Conservation (phyloP, 2,329 filamentous ascomycete species). For the Pseudopyrenochaeta lycopersici region DNA sequence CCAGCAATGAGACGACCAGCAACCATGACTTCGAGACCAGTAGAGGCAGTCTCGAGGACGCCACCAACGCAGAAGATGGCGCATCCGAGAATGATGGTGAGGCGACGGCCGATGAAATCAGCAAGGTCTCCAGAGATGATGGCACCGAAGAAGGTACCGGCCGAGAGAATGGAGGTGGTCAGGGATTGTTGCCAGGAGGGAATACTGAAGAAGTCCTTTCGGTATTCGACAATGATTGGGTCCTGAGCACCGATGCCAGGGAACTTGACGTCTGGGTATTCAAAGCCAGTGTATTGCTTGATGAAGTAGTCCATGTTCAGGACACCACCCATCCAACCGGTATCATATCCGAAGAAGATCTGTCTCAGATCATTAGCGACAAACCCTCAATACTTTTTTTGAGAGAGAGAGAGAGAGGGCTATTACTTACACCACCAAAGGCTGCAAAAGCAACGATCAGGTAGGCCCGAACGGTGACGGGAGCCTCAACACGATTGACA, state of each 20-base stretch:
- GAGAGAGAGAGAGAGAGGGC: conserved; percentile 66
- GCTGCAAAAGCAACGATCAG: conserved; percentile 59
- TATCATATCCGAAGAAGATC: conserved; percentile 79
- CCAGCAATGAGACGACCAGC: conserved; percentile 79
- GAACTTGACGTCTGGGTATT: conserved; percentile 52
- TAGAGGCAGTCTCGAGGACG: conserved; percentile 68
- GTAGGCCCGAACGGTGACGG: conserved; percentile 58
- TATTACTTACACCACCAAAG: conserved; percentile 51
- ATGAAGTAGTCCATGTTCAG: conserved; percentile 56
- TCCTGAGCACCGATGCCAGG: conserved; percentile 61
- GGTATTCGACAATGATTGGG: conserved; percentile 68
- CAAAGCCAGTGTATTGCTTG: conserved; percentile 44
- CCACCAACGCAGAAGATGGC: conserved; percentile 68
- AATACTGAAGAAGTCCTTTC: conserved; percentile 53
- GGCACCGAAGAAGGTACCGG: conserved; percentile 79
- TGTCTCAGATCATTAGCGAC: not conserved
- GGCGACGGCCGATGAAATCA: conserved; percentile 72
- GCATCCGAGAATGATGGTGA: conserved; percentile 68
- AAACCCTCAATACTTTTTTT: not conserved
- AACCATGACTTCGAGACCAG: conserved; percentile 69
- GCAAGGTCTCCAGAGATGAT: conserved; percentile 66
- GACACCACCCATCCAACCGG: conserved; percentile 78
- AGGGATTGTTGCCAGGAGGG: conserved; percentile 59
- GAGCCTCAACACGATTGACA: conserved; percentile 64
- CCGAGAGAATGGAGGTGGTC: conserved; percentile 78